Percentiles rank a stretch among this genome's conserved stretches.
Evolutionary conservation across 1,284 basidiomycete species (phyloP).

Genomic region (Moesziomyces antarcticus): DNA sequence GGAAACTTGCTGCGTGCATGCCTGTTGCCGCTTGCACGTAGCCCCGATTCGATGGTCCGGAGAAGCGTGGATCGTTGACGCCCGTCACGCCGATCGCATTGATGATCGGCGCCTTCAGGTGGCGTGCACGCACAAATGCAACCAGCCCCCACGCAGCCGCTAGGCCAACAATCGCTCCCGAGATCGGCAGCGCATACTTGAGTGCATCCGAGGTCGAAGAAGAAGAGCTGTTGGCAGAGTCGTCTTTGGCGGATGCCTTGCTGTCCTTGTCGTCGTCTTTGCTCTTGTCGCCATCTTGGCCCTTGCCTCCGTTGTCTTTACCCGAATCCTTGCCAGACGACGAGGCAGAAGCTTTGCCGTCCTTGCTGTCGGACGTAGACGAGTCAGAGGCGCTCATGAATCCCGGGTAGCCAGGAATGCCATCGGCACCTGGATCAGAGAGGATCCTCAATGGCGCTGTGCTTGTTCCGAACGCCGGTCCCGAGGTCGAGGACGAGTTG

Average conservation of each 20-base stretch:
- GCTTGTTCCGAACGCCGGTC: constrained; percentile 45
- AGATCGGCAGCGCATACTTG: constrained; percentile 45
- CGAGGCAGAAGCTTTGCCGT: constrained; percentile 21
- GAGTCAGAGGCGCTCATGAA: constrained; percentile 10
- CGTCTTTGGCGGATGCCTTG: constrained; percentile 9
- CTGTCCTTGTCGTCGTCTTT: constrained; percentile 1
- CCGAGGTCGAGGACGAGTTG: constrained; percentile 22
- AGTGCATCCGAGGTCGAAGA: constrained; percentile 10
- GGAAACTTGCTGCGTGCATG: constrained; percentile 3
- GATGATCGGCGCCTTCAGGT: constrained; percentile 19
- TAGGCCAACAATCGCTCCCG: constrained; percentile 30
- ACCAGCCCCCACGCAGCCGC: constrained; percentile 29
- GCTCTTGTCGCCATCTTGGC: neutral
- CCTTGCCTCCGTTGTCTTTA: too few relatives aligned
- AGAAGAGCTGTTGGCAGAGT: constrained; percentile 4
- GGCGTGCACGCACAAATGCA: constrained; percentile 17
- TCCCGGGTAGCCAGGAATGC: constrained; percentile 32
- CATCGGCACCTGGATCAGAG: constrained; percentile 29
- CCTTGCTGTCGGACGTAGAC: constrained; percentile 17
- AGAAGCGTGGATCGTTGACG: constrained; percentile 31
- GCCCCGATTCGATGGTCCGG: constrained; percentile 5
- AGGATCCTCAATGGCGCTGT: constrained; percentile 22
- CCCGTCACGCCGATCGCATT: constrained; percentile 35
- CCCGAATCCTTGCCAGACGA: neutral
- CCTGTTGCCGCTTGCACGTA: constrained; percentile 1